phyloP scores from a whole-genome alignment of 2,329 filamentous ascomycete genomes.

The Dactylellina cionopaga region DNA sequence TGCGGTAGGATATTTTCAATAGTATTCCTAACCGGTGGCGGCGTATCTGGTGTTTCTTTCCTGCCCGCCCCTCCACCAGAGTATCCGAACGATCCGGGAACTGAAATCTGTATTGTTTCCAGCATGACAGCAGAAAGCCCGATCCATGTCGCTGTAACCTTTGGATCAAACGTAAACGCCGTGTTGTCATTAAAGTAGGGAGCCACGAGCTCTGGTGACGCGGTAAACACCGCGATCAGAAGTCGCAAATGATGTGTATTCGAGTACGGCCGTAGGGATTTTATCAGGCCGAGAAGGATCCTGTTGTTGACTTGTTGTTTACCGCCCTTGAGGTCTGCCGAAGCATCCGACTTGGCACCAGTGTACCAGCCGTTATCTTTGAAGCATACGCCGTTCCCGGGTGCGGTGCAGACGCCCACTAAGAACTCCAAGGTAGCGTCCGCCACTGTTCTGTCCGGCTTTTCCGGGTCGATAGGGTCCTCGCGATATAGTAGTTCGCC shows the following conservation, averaged over 20 bases:
- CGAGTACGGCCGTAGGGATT: constrained; percentile 83
- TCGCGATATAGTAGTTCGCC: constrained; percentile 74
- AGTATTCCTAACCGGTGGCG: constrained; percentile 80
- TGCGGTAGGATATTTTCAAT: constrained; percentile 88
- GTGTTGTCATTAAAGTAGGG: constrained; percentile 85
- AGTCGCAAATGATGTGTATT: constrained; percentile 83
- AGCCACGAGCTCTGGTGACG: constrained; percentile 84
- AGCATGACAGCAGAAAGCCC: constrained; percentile 91
- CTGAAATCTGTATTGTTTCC: constrained; percentile 76
- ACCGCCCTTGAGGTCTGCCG: constrained; percentile 63
- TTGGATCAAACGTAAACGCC: constrained; percentile 87
- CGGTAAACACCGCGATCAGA: constrained; percentile 79
- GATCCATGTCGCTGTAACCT: constrained; percentile 92
- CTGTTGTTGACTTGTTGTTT: constrained; percentile 80
- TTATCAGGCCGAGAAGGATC: constrained; percentile 79
- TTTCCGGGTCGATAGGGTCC: constrained; percentile 64
- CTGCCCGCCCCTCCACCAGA: constrained; percentile 68
- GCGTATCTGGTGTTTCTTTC: constrained; percentile 66
- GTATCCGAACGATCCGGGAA: constrained; percentile 78
- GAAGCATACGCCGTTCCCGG: constrained; percentile 77
- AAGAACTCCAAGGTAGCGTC: constrained; percentile 80
- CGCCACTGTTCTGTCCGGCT: constrained; percentile 68
- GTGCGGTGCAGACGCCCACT: constrained; percentile 76
- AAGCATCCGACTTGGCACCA: constrained; percentile 59
- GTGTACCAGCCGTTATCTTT: constrained; percentile 87